Conservation (phyloP, 2,329 filamentous ascomycete genomes). For the Emericellopsis atlantica region DNA sequence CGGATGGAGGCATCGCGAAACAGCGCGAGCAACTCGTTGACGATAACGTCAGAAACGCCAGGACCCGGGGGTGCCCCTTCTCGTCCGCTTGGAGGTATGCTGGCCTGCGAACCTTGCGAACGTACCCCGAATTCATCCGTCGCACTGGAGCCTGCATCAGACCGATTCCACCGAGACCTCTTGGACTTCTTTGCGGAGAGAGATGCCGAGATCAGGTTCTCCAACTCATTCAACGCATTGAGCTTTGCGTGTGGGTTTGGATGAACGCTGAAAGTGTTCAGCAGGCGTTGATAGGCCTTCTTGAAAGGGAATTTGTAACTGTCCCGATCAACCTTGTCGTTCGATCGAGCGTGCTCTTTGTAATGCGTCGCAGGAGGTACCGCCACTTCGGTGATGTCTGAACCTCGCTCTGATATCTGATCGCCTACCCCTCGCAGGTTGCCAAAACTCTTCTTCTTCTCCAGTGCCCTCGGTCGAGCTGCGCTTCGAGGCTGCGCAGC, state of each 20-base stretch:
- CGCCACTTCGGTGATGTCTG: conserved; percentile 19
- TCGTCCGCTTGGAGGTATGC: conserved; percentile 13
- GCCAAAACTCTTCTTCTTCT: conserved; percentile 57
- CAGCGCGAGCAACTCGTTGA: conserved; percentile 52
- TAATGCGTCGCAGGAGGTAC: not conserved
- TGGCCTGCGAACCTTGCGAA: conserved; percentile 49
- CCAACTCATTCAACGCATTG: conserved; percentile 68
- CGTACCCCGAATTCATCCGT: conserved; percentile 33
- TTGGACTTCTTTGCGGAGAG: conserved; percentile 27
- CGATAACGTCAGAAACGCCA: conserved; percentile 50
- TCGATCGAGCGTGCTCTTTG: not conserved
- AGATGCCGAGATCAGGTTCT: conserved; percentile 69
- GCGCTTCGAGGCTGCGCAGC: conserved; percentile 27
- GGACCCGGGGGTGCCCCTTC: conserved; percentile 23
- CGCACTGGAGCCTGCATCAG: conserved; percentile 20
- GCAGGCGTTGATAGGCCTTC: conserved; percentile 64
- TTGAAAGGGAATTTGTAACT: conserved; percentile 61
- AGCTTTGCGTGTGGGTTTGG: conserved; percentile 83
- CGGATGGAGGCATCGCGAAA: conserved; percentile 56
- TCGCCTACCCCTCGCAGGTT: conserved; percentile 44
- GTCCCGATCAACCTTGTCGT: conserved; percentile 1
- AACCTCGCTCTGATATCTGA: conserved; percentile 16
- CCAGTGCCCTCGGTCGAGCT: conserved; percentile 37
- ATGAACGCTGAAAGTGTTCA: conserved; percentile 80
- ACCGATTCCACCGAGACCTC: conserved; percentile 20